Conservation (phyloP, 495 filamentous ascomycete genomes). For the Xylaria cubensis region DNA sequence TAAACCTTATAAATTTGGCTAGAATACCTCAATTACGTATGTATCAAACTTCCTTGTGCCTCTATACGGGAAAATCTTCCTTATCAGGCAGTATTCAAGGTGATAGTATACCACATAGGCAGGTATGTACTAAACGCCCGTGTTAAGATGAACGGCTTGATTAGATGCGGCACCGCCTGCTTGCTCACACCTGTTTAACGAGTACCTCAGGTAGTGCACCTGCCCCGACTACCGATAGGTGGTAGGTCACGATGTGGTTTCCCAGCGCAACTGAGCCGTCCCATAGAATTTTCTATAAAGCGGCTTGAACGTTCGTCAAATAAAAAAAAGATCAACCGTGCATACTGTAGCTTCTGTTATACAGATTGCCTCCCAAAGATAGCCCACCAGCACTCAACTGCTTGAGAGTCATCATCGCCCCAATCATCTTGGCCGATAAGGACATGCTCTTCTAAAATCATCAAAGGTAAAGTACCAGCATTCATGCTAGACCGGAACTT, state of each 20-base stretch:
- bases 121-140: too few relatives aligned
- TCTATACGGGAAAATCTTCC: too few relatives aligned
- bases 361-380: constrained; percentile 43
- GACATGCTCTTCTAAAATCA: constrained; percentile 41
- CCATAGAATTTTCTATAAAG: background rate
- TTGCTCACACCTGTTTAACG: background rate
- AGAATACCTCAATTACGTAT: background rate
- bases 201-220: background rate
- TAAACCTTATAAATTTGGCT: background rate
- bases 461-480: constrained; percentile 33
- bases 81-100: too few relatives aligned
- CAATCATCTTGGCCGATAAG: constrained; percentile 55
- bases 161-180: background rate
- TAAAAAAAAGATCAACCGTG: background rate
- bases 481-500: constrained; percentile 39
- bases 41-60: too few relatives aligned
- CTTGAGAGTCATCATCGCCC: constrained; percentile 44
- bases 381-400: constrained; percentile 55
- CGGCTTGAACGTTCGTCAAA: background rate
- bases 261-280: background rate
- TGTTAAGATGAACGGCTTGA: background rate
- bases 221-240: background rate
- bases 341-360: background rate
- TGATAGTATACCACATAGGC: too few relatives aligned
- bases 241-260: background rate